Evolutionary conservation across 352 stramenopile species (phyloP).

Genomic region (Globisporangium nodosum): DNA sequence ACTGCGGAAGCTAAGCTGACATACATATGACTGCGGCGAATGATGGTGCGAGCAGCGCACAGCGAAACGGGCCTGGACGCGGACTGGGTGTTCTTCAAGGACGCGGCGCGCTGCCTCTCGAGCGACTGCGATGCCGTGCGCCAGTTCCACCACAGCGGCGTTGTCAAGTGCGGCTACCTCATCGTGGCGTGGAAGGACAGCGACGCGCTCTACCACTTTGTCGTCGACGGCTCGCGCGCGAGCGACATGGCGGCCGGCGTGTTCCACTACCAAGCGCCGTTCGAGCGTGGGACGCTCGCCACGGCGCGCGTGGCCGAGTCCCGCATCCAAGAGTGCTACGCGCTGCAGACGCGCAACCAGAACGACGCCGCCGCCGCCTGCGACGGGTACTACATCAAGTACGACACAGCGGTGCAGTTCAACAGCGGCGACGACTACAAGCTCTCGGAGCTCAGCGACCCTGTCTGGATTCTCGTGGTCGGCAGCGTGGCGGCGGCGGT

Average conservation of each 20-base stretch:
- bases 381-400: slow-evolving; percentile 64
- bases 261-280: slow-evolving; percentile 54
- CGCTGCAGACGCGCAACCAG: slow-evolving; percentile 70
- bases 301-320: slow-evolving; percentile 26
- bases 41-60: slow-evolving; percentile 17
- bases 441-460: slow-evolving; percentile 47
- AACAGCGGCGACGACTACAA: slow-evolving; percentile 52
- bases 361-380: slow-evolving; percentile 31
- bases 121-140: slow-evolving; percentile 51
- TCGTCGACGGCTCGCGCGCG: slow-evolving; percentile 64
- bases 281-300: slow-evolving; percentile 17
- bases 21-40: background rate
- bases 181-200: slow-evolving; percentile 65
- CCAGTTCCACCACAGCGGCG: slow-evolving; percentile 53
- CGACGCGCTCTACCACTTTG: slow-evolving; percentile 49
- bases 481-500: slow-evolving; percentile 51
- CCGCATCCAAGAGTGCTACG: slow-evolving; percentile 51
- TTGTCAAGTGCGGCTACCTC: slow-evolving; percentile 66
- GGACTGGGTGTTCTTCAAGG: slow-evolving; percentile 75
- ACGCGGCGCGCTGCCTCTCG: slow-evolving; percentile 41
- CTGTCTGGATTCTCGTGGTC: slow-evolving; percentile 46
- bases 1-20: too few species aligned
- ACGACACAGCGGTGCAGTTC: slow-evolving; percentile 51
- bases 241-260: slow-evolving; percentile 58
- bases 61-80: slow-evolving; percentile 40